Conservation (phyloP, 345 rosid species). For the Excoecaria cochinchinensis region DNA sequence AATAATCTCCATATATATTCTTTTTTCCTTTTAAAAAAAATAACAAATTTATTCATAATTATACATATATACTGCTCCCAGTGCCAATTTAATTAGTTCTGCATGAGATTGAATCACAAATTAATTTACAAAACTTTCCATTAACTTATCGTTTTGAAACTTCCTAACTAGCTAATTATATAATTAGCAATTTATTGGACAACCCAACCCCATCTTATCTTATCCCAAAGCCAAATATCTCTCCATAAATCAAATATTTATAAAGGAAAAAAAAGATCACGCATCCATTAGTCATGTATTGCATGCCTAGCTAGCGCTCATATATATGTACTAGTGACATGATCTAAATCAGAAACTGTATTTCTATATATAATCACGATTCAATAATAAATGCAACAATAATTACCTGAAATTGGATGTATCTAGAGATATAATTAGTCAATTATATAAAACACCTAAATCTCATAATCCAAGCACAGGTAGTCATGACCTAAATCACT, state of each 20-base stretch:
- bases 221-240: conserved; percentile 4
- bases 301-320: background rate
- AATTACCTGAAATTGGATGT: background rate
- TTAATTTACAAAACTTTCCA: background rate
- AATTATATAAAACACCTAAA: no score
- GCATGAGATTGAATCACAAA: background rate
- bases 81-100: background rate
- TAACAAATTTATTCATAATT: background rate
- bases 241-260: background rate
- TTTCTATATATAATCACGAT: background rate
- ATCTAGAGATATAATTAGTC: background rate
- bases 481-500: background rate
- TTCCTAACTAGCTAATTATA: background rate
- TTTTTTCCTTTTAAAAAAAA: background rate
- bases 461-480: background rate
- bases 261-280: background rate
- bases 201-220: conserved; percentile 9
- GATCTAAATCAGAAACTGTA: background rate
- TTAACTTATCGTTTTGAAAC: background rate
- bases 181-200: background rate
- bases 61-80: background rate
- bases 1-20: background rate
- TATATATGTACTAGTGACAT: background rate
- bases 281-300: background rate
- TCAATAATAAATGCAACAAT: background rate